Base-by-base conservation (phyloP, 176 grass and related monocot species). In the Guadua angustifolia region DNA sequence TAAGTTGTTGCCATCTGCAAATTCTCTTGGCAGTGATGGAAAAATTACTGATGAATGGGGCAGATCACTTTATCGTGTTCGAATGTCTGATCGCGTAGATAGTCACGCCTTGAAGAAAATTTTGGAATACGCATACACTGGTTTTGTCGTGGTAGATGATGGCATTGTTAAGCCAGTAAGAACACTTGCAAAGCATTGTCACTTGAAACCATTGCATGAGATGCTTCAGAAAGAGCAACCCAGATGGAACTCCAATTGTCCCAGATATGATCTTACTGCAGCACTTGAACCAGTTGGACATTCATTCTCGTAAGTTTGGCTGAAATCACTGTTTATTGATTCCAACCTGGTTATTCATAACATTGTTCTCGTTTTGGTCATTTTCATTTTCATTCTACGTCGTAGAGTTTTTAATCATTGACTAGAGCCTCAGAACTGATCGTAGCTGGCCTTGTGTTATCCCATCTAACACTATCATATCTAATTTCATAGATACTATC, bases 171-270 rank as follows among this genome's bases (percentile, higher is more conserved):
- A 90, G 80, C 89, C 87, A 32, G 24, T 98, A n/a, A 95, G 72
- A 69, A 66, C 83, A 60, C 88, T 98, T 22, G 70, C 92, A 1
- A 95, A 89, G 81, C 88, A 89, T 83, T 98, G 95, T 69, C 33
- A 86, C 12, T 79, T 98, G 89, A 89, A 85, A 69, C 63, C 87
- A 5, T 49, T 98, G 79, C 87, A 77, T n/a, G 72, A 82, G 19
- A 95, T 95, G 89, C 88, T 98, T 93, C 85, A 93, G 76, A 91
- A 88, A 73, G 90, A 91, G 61, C 62, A 84, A 53, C 93, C 92
- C 14, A 87, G 73, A 82, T 93, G 93, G 93, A 84, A 83, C 38
- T 74, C 82, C 7, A n/a, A 39, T 33, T 85, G 55, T 78, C 49
- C 84, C 47, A 77, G 47, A 71, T 93, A 83, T 79, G 83, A 86